Evolutionary conservation across 768 basidiomycete genomes (phyloP), one percentile per base, ranked within the genome.

Genomic region (Lactifluus hygrophoroides): DNA sequence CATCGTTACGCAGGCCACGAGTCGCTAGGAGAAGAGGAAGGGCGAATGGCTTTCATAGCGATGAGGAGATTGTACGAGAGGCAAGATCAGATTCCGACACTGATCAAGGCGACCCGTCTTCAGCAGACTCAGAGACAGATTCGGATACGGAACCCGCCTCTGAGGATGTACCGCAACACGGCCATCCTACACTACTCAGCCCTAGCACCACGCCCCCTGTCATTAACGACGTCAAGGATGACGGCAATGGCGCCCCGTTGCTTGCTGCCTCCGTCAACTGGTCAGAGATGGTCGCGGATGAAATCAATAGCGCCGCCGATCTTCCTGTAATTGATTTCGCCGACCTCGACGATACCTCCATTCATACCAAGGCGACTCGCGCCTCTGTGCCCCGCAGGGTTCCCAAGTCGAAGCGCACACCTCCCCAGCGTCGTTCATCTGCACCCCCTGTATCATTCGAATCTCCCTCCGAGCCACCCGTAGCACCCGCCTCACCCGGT

Each of bases 281-380:
- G 90, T 86, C 88, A 10, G 88, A 91, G 67, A 87, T 90, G 83
- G 87, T 90, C n/a, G 77, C 84, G 17, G 85, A 85, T 58, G 86
- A 88, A 71, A 78, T 71, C 44, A 78, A 83, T 61, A 85, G 83
- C 19, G 74, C 81, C 47, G 80, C 80, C 8, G 80, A 83, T 27
- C 76, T 92, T 8, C 90, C 89, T 35, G 84, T 91, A 65, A 84
- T 92, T 64, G 86, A 90, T 57, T 93, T 92, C 66, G 77, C 82
- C 52, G 85, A 91, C 57, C 69, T 82, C 43, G 69, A 69, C 42
- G 60, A 64, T n/a, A 65, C 19, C 16, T 17, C 37, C 2, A 51
- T 71, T 44, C 62, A 73, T 27, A 45, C 71, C 14, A 68, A 68
- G 38, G 69, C 72, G 54, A 70, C 57, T 21, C 51, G 65, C 40